Evolutionary conservation across 2,329 filamentous ascomycete species (phyloP), one percentile per base, ranked within the genome.

Genomic region (Fusarium torulosum): DNA sequence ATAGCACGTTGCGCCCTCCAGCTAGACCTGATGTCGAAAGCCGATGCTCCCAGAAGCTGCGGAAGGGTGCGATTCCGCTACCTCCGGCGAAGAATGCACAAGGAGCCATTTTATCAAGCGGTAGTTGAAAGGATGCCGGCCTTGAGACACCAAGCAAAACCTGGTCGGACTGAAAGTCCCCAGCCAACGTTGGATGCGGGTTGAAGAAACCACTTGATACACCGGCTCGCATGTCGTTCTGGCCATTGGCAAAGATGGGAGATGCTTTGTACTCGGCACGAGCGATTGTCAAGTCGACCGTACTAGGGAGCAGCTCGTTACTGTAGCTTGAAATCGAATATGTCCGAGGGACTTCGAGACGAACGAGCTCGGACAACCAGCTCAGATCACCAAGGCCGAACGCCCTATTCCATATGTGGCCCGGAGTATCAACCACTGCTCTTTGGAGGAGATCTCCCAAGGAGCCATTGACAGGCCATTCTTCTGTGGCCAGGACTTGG

Each of bases 181-280:
- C 74, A 29, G 79, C 78, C 3, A 61, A n/a, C 73, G 74, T 19
- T 0, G 59, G 64, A 6, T 49, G 40, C 0, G 84, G 84, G 53
- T 86, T 87, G n/a, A 86, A 76, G 68, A 86, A 86, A 7, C 83
- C 83, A 55, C 84, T 86, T 17, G 82, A 82, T 1, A 87, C 83
- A 11, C 84, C 84, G 7, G 80, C 77, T 3, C 83, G 79, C 2
- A 69, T 67, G 17, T 79, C 53, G 0, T 75, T 66, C 1, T 75
- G 64, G 3, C 73, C 67, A 3, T 76, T 76, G 0, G 79, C 73
- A 53, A 83, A 81, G 1, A 79, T 80, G 0, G 80, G 75, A 45
- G 79, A 83, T 0, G 86, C 74, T 19, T 83, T 79, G 69, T 84
- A 85, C 46, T 85, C 83, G 1, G 84, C 81, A 2, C 84, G 79